Percentiles rank a stretch among this genome's conserved stretches.
phyloP scores from a whole-genome alignment of 768 basidiomycete genomes.

The Panaeolus cyanescens region DNA sequence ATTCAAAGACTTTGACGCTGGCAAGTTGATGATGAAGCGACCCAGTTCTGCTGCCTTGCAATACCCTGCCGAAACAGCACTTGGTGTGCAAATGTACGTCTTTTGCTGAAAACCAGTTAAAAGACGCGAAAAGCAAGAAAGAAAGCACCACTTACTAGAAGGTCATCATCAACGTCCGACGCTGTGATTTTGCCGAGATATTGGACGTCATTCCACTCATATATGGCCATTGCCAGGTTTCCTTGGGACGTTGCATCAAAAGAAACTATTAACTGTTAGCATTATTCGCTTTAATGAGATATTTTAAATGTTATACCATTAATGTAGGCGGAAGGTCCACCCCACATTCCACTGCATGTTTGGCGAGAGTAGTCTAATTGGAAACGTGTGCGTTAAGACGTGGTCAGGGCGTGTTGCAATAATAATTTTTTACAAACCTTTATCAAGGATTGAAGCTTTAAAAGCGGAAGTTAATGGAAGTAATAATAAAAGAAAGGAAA shows the following conservation, averaged over 20 bases:
- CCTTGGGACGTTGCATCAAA: constrained; percentile 81
- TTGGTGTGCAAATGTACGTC: constrained; percentile 91
- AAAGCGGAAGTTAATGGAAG: constrained; percentile 43
- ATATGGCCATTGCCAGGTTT: constrained; percentile 91
- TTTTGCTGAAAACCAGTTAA: constrained; percentile 58
- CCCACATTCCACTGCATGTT: constrained; percentile 97
- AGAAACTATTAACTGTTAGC: constrained; percentile 48
- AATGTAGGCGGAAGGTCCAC: constrained; percentile 73
- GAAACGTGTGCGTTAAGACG: constrained; percentile 3
- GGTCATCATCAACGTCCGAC: constrained; percentile 45
- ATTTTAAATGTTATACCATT: constrained; percentile 57
- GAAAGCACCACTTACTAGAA: constrained; percentile 60
- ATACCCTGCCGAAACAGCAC: constrained; percentile 68
- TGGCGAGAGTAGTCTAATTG: constrained; percentile 77
- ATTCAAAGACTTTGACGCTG: constrained; percentile 58
- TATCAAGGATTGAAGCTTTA: constrained; percentile 68
- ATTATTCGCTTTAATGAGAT: not conserved
- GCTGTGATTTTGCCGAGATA: constrained; percentile 73
- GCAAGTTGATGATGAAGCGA: constrained; percentile 84
- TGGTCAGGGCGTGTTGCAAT: not conserved
- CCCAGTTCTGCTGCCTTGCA: constrained; percentile 76
- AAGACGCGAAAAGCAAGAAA: not conserved
- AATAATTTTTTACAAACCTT: constrained; percentile 33
- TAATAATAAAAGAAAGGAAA: constrained; percentile 33
- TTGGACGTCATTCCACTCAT: constrained; percentile 89